These are phyloP conservation scores for Styphnolobium japonicum DNA, from an alignment of 306 rosid species.

Conservation along the genomic window DNA sequence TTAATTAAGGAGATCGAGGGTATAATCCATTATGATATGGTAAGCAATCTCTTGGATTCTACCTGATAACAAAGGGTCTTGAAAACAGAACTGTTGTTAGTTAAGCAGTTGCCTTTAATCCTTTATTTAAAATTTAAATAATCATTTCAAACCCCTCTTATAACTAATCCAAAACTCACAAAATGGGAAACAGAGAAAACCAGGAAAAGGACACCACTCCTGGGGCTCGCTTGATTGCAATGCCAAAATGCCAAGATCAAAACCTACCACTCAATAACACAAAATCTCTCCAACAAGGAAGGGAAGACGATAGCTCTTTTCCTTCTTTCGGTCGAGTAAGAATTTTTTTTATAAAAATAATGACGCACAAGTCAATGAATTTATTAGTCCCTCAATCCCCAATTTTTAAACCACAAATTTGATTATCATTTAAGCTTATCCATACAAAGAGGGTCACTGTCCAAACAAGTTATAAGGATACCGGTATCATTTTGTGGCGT, in stretches of 20 bases:
- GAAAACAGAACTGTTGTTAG: not conserved
- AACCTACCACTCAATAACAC: not conserved
- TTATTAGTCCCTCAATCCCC: conserved; percentile 15
- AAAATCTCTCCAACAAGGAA: conserved; percentile 15
- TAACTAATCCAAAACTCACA: not conserved
- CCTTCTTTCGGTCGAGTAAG: not conserved
- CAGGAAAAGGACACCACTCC: not conserved
- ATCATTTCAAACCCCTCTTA: not conserved
- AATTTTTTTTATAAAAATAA: not conserved
- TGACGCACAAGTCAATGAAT: conserved; percentile 26
- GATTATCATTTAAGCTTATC: conserved; percentile 23
- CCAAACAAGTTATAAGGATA: conserved; percentile 7
- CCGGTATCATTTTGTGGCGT: conserved; percentile 32
- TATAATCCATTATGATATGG: conserved; percentile 1
- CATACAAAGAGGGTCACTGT: not conserved
- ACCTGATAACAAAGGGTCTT: not conserved
- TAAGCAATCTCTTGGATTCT: conserved; percentile 19
- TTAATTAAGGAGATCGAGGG: conserved; percentile 14
- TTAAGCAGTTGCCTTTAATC: not conserved
- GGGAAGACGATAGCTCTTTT: not conserved
- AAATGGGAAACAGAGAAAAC: not conserved
- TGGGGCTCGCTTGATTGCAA: conserved; percentile 5
- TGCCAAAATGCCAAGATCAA: not conserved
- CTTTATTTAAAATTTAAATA: not conserved
- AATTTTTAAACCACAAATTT: not conserved